phyloP scores from a whole-genome alignment of 108 stramenopile genomes.

The Skeletonema tropicum region DNA sequence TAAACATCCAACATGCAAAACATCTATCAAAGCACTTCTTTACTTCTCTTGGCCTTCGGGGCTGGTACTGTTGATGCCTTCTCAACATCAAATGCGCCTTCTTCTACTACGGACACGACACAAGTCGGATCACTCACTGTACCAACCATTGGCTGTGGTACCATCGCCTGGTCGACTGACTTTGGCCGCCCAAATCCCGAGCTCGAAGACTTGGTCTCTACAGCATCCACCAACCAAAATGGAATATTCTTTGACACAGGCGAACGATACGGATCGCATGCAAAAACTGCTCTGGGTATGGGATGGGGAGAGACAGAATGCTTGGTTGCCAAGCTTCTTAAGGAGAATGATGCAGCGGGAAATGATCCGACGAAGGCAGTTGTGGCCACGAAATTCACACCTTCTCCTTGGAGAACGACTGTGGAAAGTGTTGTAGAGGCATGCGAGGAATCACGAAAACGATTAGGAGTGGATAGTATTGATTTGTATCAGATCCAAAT shows the following conservation, averaged over 20 bases:
- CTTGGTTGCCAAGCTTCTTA: conserved; percentile 34
- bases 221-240: conserved; percentile 35
- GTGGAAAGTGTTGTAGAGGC: conserved; percentile 67
- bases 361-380: conserved; percentile 31
- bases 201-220: not conserved
- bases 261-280: conserved; percentile 65
- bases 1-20: not conserved
- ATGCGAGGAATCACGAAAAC: conserved; percentile 56
- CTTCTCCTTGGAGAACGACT: conserved; percentile 63
- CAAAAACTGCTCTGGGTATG: conserved; percentile 61
- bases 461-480: conserved; percentile 67
- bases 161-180: conserved; percentile 63
- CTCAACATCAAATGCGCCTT: not conserved
- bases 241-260: conserved; percentile 72
- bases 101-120: conserved; percentile 39
- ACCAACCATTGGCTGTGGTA: conserved; percentile 63
- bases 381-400: conserved; percentile 74
- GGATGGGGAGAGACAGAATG: conserved; percentile 65
- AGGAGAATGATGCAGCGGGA: not conserved
- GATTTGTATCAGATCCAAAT: conserved; percentile 79
- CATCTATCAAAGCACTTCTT: not conserved
- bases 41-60: conserved; percentile 1
- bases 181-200: conserved; percentile 21
- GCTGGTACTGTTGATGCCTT: not conserved
- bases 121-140: conserved; percentile 52